Base-by-base conservation (phyloP, 176 grass and related monocot species). In the Avena insularis region DNA sequence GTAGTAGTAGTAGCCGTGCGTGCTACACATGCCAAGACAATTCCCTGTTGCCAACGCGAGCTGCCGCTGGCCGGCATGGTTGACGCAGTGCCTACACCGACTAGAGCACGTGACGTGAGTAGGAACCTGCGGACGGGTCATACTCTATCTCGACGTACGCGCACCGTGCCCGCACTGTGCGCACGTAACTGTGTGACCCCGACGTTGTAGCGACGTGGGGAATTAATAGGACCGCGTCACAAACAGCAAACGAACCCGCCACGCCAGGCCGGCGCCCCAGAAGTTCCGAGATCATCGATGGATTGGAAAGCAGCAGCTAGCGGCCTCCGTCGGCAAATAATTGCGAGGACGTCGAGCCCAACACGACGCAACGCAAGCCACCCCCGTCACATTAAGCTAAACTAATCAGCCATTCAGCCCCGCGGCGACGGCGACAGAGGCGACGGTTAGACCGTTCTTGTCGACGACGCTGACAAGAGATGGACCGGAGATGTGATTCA, bases 381-480 rank as follows among this genome's bases (percentile, higher is more conserved):
- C 21, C 21, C 0, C 47, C 47, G 0, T 76, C 71, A 21, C 36
- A 12, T 73, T 75, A 59, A 75, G 56, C 73, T 10, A 71, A 27
- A 8, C 73, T 53, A 1, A 19, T 4, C 8, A 76, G 23, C 36
- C 23, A 1, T 11, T 4, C 8, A 76, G 29, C 50, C 56, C 46
- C 47, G 76, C 82, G 1, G 76, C 82, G 2, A 75, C n/a, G 82
- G 77, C 47, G 82, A 55, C 77, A 70, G 80, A 12, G 35, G 4
- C 1, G 67, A 19, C 6, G 46, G 71, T 9, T 67, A 55, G 83
- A 77, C 82, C 71, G 57, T 60, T 53, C 11, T 33, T 55, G 55
- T 75, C 79, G 79, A n/a, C 49, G 75, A 47, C 23, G 82, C 33
- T 74, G 89, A 74, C 56, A 38, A 23, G 80, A 50, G 63, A 75